Base-by-base conservation (phyloP, 768 basidiomycete genomes). In the Coprinopsis sp. region DNA sequence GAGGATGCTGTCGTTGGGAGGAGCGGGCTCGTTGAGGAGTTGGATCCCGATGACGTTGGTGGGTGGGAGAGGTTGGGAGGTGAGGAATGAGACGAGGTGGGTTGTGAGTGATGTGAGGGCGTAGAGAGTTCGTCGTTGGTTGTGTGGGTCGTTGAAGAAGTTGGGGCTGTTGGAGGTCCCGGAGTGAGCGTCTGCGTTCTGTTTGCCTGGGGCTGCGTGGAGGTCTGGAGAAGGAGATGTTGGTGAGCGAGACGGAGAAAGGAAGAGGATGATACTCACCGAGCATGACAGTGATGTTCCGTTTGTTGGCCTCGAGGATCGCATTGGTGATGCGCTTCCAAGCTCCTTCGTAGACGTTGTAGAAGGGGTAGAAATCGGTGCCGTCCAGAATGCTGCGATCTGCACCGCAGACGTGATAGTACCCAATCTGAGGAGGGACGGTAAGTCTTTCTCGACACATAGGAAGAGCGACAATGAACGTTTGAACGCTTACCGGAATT, bases 191-290 rank as follows among this genome's bases (percentile, higher is more conserved):
- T 84, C 83, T 22, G 66, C 60, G 54, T 87, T 89, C 55, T 88
- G 87, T 56, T 84, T 85, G 6, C 86, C 86, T 1, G 84, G 81
- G 1, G 82, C 84, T 16, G 84, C 78, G 51, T 87, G 86, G 3
- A 88, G 71, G 61, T 87, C 86, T 85, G 8, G 22, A 33, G 21
- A 24, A 40, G 44, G 22, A 19, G 10, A 7, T 16, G 30, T 34
- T 29, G 24, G 21, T 38, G 13, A n/a, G n/a, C n/a, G 37, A 4
- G 10, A 22, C 22, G 25, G 25, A n/a, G 37, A 29, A 30, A 30
- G 16, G 30, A 5, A 21, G 3, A 39, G n/a, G n/a, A n/a, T 27
- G 10, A 19, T 18, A 58, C 71, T 10, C 39, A 83, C 84, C 84
- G 37, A 91, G 68, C 14, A 91, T 66, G 14, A 91, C 84, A 2